Evolutionary conservation across 2,329 filamentous ascomycete species (phyloP), one percentile per base, ranked within the genome.

Genomic region (Hypoxylon sp.): DNA sequence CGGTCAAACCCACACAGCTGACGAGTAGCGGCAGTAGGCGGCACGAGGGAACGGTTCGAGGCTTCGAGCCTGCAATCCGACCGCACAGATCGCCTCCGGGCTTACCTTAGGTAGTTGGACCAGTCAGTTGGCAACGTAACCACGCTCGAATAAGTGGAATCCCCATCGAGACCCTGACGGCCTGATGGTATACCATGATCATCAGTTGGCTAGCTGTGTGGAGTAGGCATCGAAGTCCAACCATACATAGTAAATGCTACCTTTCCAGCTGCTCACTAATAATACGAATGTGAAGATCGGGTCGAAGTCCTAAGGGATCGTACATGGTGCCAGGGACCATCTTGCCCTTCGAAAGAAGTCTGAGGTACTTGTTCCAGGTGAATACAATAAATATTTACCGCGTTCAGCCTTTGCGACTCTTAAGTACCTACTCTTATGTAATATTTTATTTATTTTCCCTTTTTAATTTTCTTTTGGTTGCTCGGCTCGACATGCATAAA

Each of bases 31-130:
- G n/a, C 23, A 30, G 45, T 51, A 60, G 59, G 46, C 38, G 66
- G 61, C 63, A 69, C 57, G 50, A 68, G 56, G 60, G 57, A 70
- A 65, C 51, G 52, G 64, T 65, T 66, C 52, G 64, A 63, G 59
- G 56, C 53, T 65, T 69, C 56, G 53, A 51, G 58, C 41, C 32
- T 55, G 58, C 46, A 60, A 63, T 63, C 60, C 53, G 57, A 48
- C 59, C 41, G 68, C 65, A 67, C 63, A 67, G 70, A 72, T 72
- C 69, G 60, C 55, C 67, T 68, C 56, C 53, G 48, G 65, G 69
- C 69, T 62, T 70, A 65, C 63, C 53, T 60, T 62, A 53, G 53
- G 34, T 51, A 58, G 59, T 60, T 60, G 65, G 65, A 64, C 59
- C 61, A 49, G 41, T 59, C 62, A 66, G 65, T 64, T 70, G 63